Evolutionary conservation across 2,329 filamentous ascomycete species (phyloP), one percentile per base, ranked within the genome.

Genomic region (Fusarium verrucosum): DNA sequence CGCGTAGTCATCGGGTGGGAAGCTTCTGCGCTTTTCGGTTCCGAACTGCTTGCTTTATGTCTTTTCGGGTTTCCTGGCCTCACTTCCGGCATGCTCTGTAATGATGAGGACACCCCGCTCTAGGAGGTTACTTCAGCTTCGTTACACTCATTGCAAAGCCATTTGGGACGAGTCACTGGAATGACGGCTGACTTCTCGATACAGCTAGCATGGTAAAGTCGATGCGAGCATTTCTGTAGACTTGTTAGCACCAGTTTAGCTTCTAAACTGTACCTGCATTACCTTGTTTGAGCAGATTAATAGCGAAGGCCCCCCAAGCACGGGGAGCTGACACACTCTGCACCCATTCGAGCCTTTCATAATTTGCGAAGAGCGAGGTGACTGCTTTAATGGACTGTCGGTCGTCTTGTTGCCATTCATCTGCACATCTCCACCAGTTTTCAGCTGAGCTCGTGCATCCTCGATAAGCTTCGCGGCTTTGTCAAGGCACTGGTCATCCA

Each of bases 261-360:
- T 30, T 35, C n/a, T 22, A 16, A 26, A 41, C 9, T 26, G 19
- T 23, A 13, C 25, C 7, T 22, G 19, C 74, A 78, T 74, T 70
- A 85, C 83, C 75, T 80, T 77, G 62, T 84, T 84, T 6, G 78
- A 74, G 69, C 84, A 87, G 23, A 85, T 71, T 26, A 86, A 72
- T 64, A 82, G 74, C 11, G 75, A 77, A 5, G 82, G 79, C 3
- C 82, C 82, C 3, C 82, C 82, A 20, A 81, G 74, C 20, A 84
- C 82, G 7, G 79, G 78, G 40, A 82, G 76, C 11, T 79, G 79
- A 61, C 84, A 87, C 14, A 81, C 68, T 3, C 73, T 74, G 62
- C 83, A 85, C 40, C 83, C 82, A 30, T 77, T 80, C 19, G 76
- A 71, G 19, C 78, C 79, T 65, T 77, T 81, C 55, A 77, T 76